phyloP scores from a whole-genome alignment of 225 moss, liverwort and hornwort genomes.

The Lunularia cruciata region DNA sequence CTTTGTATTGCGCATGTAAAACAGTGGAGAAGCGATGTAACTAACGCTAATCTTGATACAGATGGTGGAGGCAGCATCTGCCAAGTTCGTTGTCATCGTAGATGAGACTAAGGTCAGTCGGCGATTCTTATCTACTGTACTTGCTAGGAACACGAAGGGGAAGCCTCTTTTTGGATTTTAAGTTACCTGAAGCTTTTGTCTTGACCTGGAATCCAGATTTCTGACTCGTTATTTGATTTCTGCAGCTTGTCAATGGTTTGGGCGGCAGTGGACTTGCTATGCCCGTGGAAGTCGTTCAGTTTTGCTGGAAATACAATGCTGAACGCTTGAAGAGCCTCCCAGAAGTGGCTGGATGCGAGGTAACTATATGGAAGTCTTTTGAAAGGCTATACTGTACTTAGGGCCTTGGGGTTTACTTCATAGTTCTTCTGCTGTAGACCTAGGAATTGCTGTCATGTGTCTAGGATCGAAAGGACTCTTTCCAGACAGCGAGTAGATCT shows the following conservation, averaged over 20 bases:
- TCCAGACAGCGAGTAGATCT: no score
- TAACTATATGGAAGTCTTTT: slow-evolving; percentile 1
- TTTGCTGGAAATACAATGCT: slow-evolving; percentile 96
- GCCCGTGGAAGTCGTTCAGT: slow-evolving; percentile 93
- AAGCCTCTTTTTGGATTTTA: neutral
- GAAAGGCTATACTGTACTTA: neutral
- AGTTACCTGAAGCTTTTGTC: neutral
- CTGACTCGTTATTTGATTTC: slow-evolving; percentile 14
- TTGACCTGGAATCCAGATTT: neutral
- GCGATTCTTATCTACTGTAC: no score
- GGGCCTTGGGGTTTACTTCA: no score
- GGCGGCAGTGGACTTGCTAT: slow-evolving; percentile 85
- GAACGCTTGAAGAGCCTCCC: slow-evolving; percentile 77
- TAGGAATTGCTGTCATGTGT: no score
- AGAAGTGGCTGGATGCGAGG: slow-evolving; percentile 92
- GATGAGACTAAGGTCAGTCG: slow-evolving; percentile 75
- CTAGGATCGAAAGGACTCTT: neutral
- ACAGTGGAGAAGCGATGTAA: no score
- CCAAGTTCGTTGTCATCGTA: slow-evolving; percentile 80
- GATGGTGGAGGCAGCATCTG: slow-evolving; percentile 96
- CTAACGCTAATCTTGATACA: no score
- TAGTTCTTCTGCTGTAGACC: no score
- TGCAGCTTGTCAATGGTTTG: slow-evolving; percentile 78
- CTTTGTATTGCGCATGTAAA: no score
- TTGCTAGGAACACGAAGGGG: neutral